Evolutionary conservation across 2,329 filamentous ascomycete species (phyloP).

Genomic region (Aspergillus luchuensis): DNA sequence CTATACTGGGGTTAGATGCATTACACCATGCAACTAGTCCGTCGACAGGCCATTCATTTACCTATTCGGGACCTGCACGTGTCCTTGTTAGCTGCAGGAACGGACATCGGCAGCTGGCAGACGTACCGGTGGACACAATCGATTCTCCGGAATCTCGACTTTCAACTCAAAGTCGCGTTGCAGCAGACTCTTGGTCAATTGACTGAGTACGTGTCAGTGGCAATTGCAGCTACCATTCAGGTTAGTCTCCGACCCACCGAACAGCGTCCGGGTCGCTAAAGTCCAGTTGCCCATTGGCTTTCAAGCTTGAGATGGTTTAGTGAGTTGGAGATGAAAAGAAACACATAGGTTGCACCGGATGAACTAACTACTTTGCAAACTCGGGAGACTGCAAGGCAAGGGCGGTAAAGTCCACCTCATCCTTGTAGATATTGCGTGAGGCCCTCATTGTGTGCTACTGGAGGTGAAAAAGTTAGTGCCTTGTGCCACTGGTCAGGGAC

Average conservation of each 20-base stretch:
- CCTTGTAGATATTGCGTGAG: constrained; percentile 54
- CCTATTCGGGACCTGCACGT: constrained; percentile 49
- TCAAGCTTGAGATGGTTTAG: constrained; percentile 45
- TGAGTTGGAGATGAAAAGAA: neutral
- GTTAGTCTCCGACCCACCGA: constrained; percentile 53
- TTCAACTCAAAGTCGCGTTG: constrained; percentile 71
- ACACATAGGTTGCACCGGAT: constrained; percentile 43
- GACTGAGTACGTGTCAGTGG: constrained; percentile 40
- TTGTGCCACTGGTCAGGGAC: constrained; percentile 6
- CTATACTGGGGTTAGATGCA: constrained; percentile 46
- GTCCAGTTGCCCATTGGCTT: constrained; percentile 65
- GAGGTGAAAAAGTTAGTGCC: neutral
- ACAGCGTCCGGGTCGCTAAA: constrained; percentile 78
- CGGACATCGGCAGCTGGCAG: neutral
- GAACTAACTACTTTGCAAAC: constrained; percentile 60
- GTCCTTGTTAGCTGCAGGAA: constrained; percentile 7
- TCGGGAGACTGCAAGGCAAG: constrained; percentile 61
- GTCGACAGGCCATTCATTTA: constrained; percentile 21
- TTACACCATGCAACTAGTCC: too few species aligned
- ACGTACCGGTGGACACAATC: constrained; percentile 80
- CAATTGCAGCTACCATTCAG: constrained; percentile 13
- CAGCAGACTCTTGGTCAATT: constrained; percentile 76
- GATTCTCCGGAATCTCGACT: constrained; percentile 71
- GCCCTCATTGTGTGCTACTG: constrained; percentile 32
- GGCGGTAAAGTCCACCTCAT: constrained; percentile 62